phyloP scores from a whole-genome alignment of 2,329 filamentous ascomycete genomes.

The Cladosporium sp. region DNA sequence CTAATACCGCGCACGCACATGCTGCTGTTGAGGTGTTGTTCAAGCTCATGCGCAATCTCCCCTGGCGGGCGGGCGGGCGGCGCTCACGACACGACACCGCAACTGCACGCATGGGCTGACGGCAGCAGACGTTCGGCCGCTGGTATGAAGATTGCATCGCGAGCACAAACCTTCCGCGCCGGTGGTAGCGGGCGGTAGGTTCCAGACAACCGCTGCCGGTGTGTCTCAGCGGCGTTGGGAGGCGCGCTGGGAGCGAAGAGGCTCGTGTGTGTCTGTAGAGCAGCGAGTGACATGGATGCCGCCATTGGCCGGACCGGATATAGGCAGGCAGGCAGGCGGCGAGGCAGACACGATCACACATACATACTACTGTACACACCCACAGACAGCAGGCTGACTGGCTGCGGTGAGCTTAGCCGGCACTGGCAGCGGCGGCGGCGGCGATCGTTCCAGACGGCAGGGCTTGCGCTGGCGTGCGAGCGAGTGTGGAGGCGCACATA shows the following conservation, averaged over 20 bases:
- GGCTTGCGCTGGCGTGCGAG: not conserved
- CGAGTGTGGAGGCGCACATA: not conserved
- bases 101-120: not conserved
- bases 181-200: conserved; percentile 6
- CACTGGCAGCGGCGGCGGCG: not conserved
- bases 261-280: not conserved
- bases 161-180: conserved; percentile 4
- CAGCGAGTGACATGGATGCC: not conserved
- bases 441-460: not conserved
- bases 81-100: too few relatives aligned
- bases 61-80: not conserved
- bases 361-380: not conserved
- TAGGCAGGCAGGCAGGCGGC: not conserved
- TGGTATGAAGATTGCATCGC: conserved; percentile 7
- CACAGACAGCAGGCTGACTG: not conserved
- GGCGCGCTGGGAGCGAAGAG: not conserved
- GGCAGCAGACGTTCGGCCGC: conserved; percentile 1
- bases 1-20: not conserved
- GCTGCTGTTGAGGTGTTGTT: conserved; percentile 1
- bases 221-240: not conserved
- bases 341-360: too few relatives aligned
- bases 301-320: not conserved
- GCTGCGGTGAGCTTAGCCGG: not conserved
- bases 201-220: conserved; percentile 5
- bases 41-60: not conserved